Evolutionary conservation across 169 alveolate genomes (phyloP), one percentile per base, ranked within the genome.

Genomic region (Plasmodium sp.): DNA sequence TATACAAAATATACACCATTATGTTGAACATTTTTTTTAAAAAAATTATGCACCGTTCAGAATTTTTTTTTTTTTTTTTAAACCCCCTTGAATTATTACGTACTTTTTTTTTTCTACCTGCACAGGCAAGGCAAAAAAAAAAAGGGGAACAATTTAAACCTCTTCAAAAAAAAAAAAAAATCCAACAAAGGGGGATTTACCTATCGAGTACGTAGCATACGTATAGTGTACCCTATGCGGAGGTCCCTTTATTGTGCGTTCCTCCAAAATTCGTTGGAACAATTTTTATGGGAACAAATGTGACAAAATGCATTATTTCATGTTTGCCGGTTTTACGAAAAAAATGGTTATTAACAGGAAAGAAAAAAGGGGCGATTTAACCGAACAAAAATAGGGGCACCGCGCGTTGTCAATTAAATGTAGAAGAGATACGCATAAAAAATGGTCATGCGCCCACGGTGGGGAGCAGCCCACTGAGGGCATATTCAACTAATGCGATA

Each of bases 81-180:
- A 83, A 83, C 92, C 92, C 92, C 92, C 74, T 83, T 83, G 82
- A 83, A 51, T 10, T 83, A 58, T 16, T 39, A 74, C 43, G 34
- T 74, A 22, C 10, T 34, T 74, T 34, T 74, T 34, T 34, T 83
- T 67, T 31, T 83, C n/a, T n/a, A 18, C 81, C 9, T 82, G 41
- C 72, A 2, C 67, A 27, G 43, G 54, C 9, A 14, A 33, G 51
- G 67, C 56, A 81, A 81, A 41, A 45, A 36, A 56, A 56, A 56
- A 56, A 10, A 3, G 72, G 27, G 72, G 27, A 56, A 16, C 27
- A 56, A 3, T 56, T 56, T 56, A 56, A 56, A 56, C 72, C 72
- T 56, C 27, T 56, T n/a, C 72, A 56, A 39, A 48, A 48, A 12
- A 48, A 36, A 36, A 48, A 48, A 12, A 48, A 48, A 48, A 48